These are phyloP conservation scores for Dactylellina leptospora DNA, from an alignment of 2,329 filamentous ascomycete species.

Conservation along the genomic window DNA sequence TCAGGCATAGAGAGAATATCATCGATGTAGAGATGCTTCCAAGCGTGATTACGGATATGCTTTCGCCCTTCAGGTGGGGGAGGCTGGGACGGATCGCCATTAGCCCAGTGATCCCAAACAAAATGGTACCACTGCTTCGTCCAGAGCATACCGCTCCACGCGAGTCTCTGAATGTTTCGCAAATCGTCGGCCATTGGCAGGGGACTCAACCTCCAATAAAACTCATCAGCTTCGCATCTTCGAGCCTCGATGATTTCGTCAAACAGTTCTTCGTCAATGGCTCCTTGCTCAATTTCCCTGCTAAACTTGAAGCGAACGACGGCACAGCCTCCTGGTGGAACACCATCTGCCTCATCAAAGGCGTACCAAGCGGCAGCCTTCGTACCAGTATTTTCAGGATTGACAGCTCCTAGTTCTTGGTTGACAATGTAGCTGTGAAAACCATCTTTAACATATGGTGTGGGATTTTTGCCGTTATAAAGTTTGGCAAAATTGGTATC, in stretches of 20 bases:
- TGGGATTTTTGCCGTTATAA: constrained; percentile 76
- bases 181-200: constrained; percentile 92
- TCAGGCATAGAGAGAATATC: constrained; percentile 98
- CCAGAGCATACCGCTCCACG: constrained; percentile 97
- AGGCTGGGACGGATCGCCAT: constrained; percentile 87
- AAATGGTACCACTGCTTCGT: constrained; percentile 97
- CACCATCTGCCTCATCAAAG: constrained; percentile 88
- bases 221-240: constrained; percentile 90
- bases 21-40: constrained; percentile 94
- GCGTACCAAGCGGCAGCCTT: constrained; percentile 91
- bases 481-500: constrained; percentile 85
- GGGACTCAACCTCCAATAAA: constrained; percentile 91
- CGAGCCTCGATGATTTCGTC: constrained; percentile 89
- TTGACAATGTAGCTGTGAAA: constrained; percentile 90
- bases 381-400: constrained; percentile 80
- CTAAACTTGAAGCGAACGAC: constrained; percentile 93
- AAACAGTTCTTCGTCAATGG: constrained; percentile 87
- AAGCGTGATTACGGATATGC: constrained; percentile 82
- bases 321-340: constrained; percentile 88
- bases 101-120: constrained; percentile 97
- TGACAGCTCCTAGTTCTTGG: constrained; percentile 79
- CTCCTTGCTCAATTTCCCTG: constrained; percentile 68
- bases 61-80: constrained; percentile 84
- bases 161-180: constrained; percentile 92
- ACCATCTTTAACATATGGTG: constrained; percentile 88